phyloP scores from a whole-genome alignment of 2,329 filamentous ascomycete genomes.

The Curvularia lunata region DNA sequence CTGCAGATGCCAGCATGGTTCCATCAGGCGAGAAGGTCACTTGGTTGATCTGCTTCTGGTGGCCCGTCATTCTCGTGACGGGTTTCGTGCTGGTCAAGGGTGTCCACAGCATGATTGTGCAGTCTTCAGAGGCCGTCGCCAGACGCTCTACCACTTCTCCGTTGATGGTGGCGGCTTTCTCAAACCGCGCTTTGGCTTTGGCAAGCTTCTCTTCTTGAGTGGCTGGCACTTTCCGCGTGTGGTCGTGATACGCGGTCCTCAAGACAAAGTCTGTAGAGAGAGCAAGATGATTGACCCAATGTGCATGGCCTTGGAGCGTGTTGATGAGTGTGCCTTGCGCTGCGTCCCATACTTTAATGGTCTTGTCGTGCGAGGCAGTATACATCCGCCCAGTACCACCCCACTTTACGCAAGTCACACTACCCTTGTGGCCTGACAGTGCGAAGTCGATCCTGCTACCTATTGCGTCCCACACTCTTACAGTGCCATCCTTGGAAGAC shows the following conservation, averaged over 20 bases:
- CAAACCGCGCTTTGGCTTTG: slow-evolving; percentile 82
- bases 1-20: slow-evolving; percentile 81
- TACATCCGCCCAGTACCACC: slow-evolving; percentile 74
- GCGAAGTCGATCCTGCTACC: slow-evolving; percentile 80
- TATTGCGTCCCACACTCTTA: slow-evolving; percentile 85
- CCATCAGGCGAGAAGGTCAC: slow-evolving; percentile 94
- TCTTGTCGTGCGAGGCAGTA: slow-evolving; percentile 81
- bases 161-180: slow-evolving; percentile 79
- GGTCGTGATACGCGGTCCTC: slow-evolving; percentile 85
- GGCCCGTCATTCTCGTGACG: slow-evolving; percentile 84
- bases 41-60: slow-evolving; percentile 96
- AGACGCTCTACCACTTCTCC: slow-evolving; percentile 81
- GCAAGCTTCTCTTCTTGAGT: slow-evolving; percentile 72
- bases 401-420: slow-evolving; percentile 91
- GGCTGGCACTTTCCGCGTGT: slow-evolving; percentile 71
- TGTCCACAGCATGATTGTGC: slow-evolving; percentile 96
- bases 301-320: slow-evolving; percentile 80
- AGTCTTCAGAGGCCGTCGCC: slow-evolving; percentile 92
- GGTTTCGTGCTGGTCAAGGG: slow-evolving; percentile 79
- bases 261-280: slow-evolving; percentile 91
- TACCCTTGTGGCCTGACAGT: slow-evolving; percentile 85
- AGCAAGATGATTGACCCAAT: slow-evolving; percentile 95
- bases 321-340: slow-evolving; percentile 79
- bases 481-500: slow-evolving; percentile 86
- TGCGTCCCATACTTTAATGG: slow-evolving; percentile 87